These are phyloP conservation scores for Lentinula raphanica DNA, from an alignment of 768 basidiomycete species.

Conservation along the genomic window DNA sequence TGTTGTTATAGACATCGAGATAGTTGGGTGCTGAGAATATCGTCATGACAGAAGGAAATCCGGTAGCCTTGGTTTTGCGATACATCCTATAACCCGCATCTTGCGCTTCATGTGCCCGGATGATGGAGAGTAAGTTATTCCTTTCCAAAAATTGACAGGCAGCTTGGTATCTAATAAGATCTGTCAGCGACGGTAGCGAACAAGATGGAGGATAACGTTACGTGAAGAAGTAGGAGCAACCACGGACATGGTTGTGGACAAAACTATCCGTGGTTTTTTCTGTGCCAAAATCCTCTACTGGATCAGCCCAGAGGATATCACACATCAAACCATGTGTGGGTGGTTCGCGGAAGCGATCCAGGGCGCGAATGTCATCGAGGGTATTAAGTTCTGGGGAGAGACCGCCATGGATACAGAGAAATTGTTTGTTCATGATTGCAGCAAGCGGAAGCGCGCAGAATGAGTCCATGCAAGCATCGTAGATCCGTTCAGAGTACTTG, in stretches of 20 bases:
- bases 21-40: slow-evolving; percentile 99
- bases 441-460: slow-evolving; percentile 95
- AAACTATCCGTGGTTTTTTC: slow-evolving; percentile 91
- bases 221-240: slow-evolving; percentile 92
- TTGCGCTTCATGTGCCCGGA: slow-evolving; percentile 97
- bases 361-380: slow-evolving; percentile 89
- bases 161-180: slow-evolving; percentile 77
- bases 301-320: slow-evolving; percentile 98
- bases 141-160: slow-evolving; percentile 97
- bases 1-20: slow-evolving; percentile 98
- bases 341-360: slow-evolving; percentile 97
- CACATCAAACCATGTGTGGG: slow-evolving; percentile 98
- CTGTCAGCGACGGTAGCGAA: slow-evolving; percentile 8
- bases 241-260: slow-evolving; percentile 93
- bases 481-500: slow-evolving; percentile 95
- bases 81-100: slow-evolving; percentile 99
- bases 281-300: slow-evolving; percentile 93
- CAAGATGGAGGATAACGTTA: slow-evolving; percentile 16
- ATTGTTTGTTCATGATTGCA: slow-evolving; percentile 99
- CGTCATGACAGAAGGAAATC: slow-evolving; percentile 99
- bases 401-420: slow-evolving; percentile 97
- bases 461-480: slow-evolving; percentile 97
- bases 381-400: slow-evolving; percentile 93
- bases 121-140: slow-evolving; percentile 94
- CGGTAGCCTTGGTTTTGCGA: slow-evolving; percentile 95